A percentile compares a stretch with the other conserved stretches of the same genome.
These are phyloP conservation scores for Penicillium arizonense DNA, from an alignment of 495 filamentous ascomycete genomes.

Conservation along the genomic window DNA sequence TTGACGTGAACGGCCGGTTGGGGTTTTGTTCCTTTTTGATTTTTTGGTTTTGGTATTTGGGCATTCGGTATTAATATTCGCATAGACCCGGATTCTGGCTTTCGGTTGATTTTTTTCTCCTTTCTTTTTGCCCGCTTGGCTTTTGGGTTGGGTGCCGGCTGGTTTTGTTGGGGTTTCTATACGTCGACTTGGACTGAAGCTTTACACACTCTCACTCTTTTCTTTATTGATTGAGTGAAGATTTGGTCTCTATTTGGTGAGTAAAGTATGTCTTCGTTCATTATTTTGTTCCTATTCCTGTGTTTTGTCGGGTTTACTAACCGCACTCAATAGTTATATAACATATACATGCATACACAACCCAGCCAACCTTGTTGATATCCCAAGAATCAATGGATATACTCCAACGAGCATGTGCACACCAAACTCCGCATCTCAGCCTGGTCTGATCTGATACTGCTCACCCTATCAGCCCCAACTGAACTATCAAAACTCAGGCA, in stretches of 20 bases:
- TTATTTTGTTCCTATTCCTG: not conserved
- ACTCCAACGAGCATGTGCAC: slow-evolving; percentile 7
- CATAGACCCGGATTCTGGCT: too few species aligned
- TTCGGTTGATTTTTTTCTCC: not conserved
- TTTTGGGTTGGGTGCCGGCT: not conserved
- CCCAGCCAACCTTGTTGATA: not conserved
- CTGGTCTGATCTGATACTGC: too few species aligned
- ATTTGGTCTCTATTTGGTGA: not conserved
- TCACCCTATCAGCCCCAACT: not conserved
- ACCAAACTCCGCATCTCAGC: too few species aligned
- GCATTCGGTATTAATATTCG: too few species aligned
- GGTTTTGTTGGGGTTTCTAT: not conserved
- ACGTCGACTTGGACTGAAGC: not conserved
- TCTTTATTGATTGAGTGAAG: not conserved
- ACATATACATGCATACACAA: not conserved
- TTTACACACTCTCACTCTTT: not conserved
- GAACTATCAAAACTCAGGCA: slow-evolving; percentile 32
- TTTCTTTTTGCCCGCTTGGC: not conserved
- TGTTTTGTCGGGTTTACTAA: not conserved
- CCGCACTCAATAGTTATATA: not conserved
- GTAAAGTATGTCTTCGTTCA: not conserved
- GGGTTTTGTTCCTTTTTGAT: not conserved
- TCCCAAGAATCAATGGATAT: not conserved
- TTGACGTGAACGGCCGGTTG: not conserved
- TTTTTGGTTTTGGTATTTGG: not conserved